Evolutionary conservation across 1,139 yeast species (phyloP), one percentile per base, ranked within the genome.

Genomic region (Debaryomyces nepalensis): DNA sequence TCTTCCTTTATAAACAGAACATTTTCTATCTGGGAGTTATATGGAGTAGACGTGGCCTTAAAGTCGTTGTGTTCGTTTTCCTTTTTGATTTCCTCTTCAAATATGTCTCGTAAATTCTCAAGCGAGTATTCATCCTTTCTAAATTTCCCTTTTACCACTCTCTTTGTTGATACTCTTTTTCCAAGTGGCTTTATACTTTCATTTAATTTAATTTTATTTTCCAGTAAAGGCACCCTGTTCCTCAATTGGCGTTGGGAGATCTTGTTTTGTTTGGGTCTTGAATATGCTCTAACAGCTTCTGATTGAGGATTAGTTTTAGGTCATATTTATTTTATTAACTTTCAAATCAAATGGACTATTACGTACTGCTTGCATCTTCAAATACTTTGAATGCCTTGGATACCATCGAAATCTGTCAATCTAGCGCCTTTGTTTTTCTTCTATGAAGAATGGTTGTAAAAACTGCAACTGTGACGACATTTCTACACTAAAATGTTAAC

Each of bases 51-150:
- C 2, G 48, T 45, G 7, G 50, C 50, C 27, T 37, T 42, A 20
- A 44, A 44, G 5, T 36, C 42, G 21, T 19, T 30, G 11, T 23
- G 26, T 5, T 32, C 31, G 12, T 36, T 32, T 11, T 27, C 23
- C 4, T 27, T 23, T 7, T 39, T 22, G 11, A 35, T 38, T 20
- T 38, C 38, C 4, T 33, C 40, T 14, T 33, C 45, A 43, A 55
- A 56, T 6, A 56, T 53, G 12, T 43, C 38, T 33, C 44, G 45
- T 19, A 56, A 41, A 29, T 54, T 56, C 30, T 54, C 54, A 2
- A 53, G 37, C 15, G 52, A 48, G 22, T 45, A 41, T n/a, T 53
- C 57, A 19, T 44, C 56, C 14, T 46, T 40, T 19, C 42, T 33
- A n/a, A 27, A 22, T 12, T 33, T 40, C 3, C 30, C 26, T 14